A percentile compares a stretch with the other conserved stretches of the same genome.
Evolutionary conservation across 2,329 filamentous ascomycete genomes (phyloP).

Genomic region (Ramularia endophylla): DNA sequence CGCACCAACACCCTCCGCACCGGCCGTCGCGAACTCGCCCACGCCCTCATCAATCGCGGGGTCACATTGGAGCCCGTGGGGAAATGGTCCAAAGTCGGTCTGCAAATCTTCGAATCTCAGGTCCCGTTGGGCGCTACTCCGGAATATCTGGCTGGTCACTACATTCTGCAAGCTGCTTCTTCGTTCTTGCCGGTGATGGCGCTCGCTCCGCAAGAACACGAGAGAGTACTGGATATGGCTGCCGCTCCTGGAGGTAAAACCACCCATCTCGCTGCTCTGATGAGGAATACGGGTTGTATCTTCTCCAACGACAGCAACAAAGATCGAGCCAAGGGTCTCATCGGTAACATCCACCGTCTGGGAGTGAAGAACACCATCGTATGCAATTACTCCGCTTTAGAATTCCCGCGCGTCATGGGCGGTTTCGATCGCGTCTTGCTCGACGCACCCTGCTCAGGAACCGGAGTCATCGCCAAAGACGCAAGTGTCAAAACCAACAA

Average conservation of each 20-base stretch:
- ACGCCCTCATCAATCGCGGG: constrained; percentile 90
- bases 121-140: constrained; percentile 89
- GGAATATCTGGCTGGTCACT: constrained; percentile 94
- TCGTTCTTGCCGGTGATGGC: constrained; percentile 99
- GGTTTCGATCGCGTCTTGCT: constrained; percentile 93
- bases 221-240: constrained; percentile 90
- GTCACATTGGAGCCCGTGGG: constrained; percentile 95
- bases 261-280: constrained; percentile 90
- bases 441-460: constrained; percentile 93
- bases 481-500: constrained; percentile 98
- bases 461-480: constrained; percentile 96
- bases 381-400: constrained; percentile 89
- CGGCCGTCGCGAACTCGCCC: constrained; percentile 72
- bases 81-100: constrained; percentile 97
- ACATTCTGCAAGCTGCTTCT: constrained; percentile 93
- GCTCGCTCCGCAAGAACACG: constrained; percentile 84
- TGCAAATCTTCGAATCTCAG: constrained; percentile 91
- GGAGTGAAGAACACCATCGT: constrained; percentile 92
- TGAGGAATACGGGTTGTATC: constrained; percentile 94
- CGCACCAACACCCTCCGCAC: constrained; percentile 90
- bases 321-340: constrained; percentile 87
- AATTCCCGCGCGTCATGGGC: constrained; percentile 90
- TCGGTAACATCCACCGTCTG: constrained; percentile 94
- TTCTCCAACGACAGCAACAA: constrained; percentile 98
- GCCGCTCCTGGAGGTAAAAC: constrained; percentile 95